Percentiles rank a stretch among this genome's conserved stretches.
phyloP scores from a whole-genome alignment of 106 monocot species.

The Triglochin maritima region DNA sequence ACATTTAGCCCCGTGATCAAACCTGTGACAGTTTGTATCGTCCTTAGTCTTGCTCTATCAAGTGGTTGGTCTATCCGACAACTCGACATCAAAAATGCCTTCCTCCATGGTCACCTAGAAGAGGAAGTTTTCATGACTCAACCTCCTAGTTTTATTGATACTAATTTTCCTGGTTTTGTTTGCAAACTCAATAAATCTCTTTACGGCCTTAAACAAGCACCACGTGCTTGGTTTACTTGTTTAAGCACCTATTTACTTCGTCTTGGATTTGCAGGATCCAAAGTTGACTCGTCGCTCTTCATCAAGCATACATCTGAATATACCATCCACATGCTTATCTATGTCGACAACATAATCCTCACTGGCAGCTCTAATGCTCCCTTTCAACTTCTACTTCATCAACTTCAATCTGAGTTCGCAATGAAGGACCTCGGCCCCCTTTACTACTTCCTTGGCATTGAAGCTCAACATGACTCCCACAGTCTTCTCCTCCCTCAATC shows the following conservation, averaged over 20 bases:
- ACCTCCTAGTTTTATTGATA: slow-evolving; percentile 4
- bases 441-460: slow-evolving; percentile 7
- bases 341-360: too few species aligned
- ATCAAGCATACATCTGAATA: background rate
- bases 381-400: background rate
- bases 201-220: slow-evolving; percentile 11
- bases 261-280: background rate
- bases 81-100: background rate
- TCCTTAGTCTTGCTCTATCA: background rate
- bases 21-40: background rate
- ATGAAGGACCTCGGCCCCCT: slow-evolving; percentile 1
- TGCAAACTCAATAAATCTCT: background rate
- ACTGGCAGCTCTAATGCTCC: background rate
- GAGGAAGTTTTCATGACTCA: slow-evolving; percentile 1
- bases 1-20: slow-evolving; percentile 4
- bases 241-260: background rate
- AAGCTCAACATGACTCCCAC: background rate
- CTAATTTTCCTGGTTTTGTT: background rate
- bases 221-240: background rate
- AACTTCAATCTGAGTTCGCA: background rate
- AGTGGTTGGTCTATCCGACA: background rate
- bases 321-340: background rate
- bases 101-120: background rate
- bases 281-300: background rate
- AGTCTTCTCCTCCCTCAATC: slow-evolving; percentile 3